A percentile compares a stretch with the other conserved stretches of the same genome.
phyloP scores from a whole-genome alignment of 192 early-diverging fungal genomes.

The Backusella tarrabulga region DNA sequence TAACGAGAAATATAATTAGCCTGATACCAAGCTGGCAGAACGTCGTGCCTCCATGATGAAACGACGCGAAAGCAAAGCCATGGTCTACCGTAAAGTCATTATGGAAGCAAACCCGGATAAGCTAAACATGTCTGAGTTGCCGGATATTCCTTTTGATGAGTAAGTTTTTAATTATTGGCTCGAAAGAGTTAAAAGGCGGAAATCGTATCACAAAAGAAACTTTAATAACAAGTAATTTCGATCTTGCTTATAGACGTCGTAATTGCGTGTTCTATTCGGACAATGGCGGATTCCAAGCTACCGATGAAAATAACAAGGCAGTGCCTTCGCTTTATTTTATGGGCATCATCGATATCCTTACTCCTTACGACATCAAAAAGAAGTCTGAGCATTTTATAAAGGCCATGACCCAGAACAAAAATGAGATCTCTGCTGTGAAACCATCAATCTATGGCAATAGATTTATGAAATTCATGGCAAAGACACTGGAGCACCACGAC shows the following conservation, averaged over 20 bases:
- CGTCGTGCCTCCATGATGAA: constrained; percentile 43
- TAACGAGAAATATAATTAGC: constrained; percentile 1
- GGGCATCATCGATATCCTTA: constrained; percentile 97
- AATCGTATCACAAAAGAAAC: background rate
- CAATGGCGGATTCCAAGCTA: constrained; percentile 84
- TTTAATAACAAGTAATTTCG: background rate
- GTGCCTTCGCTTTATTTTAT: constrained; percentile 85
- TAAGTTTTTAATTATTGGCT: background rate
- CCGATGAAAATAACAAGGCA: constrained; percentile 69
- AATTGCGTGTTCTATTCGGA: constrained; percentile 89
- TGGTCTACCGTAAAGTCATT: constrained; percentile 52
- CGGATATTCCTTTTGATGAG: constrained; percentile 46
- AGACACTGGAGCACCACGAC: constrained; percentile 50
- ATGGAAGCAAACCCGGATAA: constrained; percentile 55
- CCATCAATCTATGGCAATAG: constrained; percentile 85
- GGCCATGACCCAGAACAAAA: constrained; percentile 72
- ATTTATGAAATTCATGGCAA: constrained; percentile 88
- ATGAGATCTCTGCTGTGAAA: constrained; percentile 82
- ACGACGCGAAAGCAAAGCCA: constrained; percentile 55
- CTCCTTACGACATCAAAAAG: constrained; percentile 90
- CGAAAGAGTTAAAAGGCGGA: constrained; percentile 3
- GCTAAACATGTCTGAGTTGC: constrained; percentile 61
- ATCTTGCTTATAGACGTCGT: constrained; percentile 39
- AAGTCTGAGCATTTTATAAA: constrained; percentile 90
- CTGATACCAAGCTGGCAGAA: constrained; percentile 39